Evolutionary conservation across 352 stramenopile species (phyloP).

Genomic region (Phytopythium helicoides): DNA sequence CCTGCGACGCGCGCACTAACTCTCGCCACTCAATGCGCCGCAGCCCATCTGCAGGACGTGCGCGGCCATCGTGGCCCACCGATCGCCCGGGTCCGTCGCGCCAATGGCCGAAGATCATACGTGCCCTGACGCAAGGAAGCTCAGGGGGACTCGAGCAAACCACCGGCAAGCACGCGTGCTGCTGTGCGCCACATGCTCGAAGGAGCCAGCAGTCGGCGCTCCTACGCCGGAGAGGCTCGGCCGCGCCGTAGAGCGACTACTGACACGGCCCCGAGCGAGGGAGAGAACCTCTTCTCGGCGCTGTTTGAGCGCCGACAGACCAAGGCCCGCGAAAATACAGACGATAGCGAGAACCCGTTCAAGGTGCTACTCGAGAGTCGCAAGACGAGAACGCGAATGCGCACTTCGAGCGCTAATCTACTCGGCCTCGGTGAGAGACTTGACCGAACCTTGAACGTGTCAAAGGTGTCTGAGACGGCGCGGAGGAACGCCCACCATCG

Average conservation of each 20-base stretch:
- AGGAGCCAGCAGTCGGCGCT: background rate
- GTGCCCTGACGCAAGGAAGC: too few species aligned
- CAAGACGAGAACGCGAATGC: background rate
- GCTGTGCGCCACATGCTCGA: too few species aligned
- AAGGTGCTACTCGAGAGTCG: conserved; percentile 1
- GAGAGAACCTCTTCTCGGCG: conserved; percentile 5
- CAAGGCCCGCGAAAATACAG: too few species aligned
- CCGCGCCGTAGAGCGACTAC: background rate
- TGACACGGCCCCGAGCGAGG: background rate
- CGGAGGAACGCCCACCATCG: too few species aligned
- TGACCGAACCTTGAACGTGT: too few species aligned
- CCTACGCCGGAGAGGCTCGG: background rate
- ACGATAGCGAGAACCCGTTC: conserved; percentile 3
- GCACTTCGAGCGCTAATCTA: background rate
- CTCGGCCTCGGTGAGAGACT: background rate
- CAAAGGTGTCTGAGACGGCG: too few species aligned
- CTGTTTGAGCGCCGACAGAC: background rate
- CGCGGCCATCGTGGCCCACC: conserved; percentile 13
- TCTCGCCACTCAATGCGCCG: background rate
- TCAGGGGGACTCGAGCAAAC: too few species aligned
- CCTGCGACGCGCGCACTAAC: too few species aligned
- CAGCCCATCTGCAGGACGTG: conserved; percentile 20
- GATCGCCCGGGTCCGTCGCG: background rate
- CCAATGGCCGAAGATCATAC: background rate
- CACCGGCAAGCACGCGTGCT: too few species aligned